Percentiles rank a stretch among this genome's conserved stretches.
These are phyloP conservation scores for Aspergillus neoniger DNA, from an alignment of 2,329 filamentous ascomycete species.

Conservation along the genomic window DNA sequence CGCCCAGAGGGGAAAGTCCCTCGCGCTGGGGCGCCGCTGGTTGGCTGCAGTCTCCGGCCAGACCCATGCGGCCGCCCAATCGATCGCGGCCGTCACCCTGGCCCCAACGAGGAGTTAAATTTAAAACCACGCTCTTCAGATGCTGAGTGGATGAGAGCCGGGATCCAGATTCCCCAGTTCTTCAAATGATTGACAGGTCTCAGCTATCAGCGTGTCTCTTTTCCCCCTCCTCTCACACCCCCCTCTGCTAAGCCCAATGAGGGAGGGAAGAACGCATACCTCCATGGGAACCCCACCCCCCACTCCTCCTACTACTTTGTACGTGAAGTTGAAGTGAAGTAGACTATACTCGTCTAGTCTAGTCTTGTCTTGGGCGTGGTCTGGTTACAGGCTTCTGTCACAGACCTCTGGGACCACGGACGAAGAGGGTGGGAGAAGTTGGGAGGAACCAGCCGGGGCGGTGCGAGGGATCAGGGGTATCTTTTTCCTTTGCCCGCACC, in stretches of 20 bases:
- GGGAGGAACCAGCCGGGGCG: conserved; percentile 17
- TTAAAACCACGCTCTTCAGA: conserved; percentile 10
- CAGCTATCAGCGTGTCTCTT: not conserved
- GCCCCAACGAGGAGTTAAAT: conserved; percentile 11
- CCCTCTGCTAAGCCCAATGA: not conserved
- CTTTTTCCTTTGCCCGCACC: not conserved
- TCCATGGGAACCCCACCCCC: conserved; percentile 9
- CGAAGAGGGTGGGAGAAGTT: conserved; percentile 7
- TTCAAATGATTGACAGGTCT: conserved; percentile 8
- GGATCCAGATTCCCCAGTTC: conserved; percentile 12
- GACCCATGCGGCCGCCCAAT: conserved; percentile 3
- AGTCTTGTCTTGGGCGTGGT: not conserved
- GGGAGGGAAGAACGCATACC: conserved; percentile 4
- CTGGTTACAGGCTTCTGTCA: conserved; percentile 15
- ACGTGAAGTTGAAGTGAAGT: conserved; percentile 4
- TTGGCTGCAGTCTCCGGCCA: conserved; percentile 9
- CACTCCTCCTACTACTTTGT: not conserved
- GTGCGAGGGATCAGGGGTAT: conserved; percentile 15
- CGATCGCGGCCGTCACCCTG: conserved; percentile 4
- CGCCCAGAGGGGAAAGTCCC: conserved; percentile 16
- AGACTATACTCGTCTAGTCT: too few relatives aligned
- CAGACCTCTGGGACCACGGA: conserved; percentile 22
- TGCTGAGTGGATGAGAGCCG: conserved; percentile 3
- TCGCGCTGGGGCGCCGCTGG: not conserved
- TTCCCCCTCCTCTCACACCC: too few relatives aligned